Conservation (phyloP, 2,329 filamentous ascomycete genomes). For the Neophaeococcomyces mojaviensis region DNA sequence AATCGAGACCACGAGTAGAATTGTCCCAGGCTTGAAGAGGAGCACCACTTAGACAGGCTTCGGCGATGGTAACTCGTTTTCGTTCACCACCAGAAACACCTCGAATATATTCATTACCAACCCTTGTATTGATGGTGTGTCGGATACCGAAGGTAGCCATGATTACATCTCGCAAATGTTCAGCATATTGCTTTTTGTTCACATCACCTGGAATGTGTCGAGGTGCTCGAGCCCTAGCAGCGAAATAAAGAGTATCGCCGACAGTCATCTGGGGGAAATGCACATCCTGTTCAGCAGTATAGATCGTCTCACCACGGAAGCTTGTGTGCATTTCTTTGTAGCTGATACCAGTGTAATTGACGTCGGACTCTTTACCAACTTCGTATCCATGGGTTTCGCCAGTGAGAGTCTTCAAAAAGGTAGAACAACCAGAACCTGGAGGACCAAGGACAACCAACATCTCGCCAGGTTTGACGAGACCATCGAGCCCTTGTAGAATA, state of each 20-base stretch:
- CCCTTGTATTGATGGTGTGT: constrained; percentile 48
- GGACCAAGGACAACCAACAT: constrained; percentile 51
- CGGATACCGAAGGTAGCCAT: constrained; percentile 41
- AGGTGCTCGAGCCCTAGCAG: constrained; percentile 46
- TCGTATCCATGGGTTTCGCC: constrained; percentile 73
- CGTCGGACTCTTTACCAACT: constrained; percentile 58
- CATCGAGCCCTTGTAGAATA: constrained; percentile 59
- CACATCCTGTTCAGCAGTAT: constrained; percentile 76
- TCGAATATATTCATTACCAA: constrained; percentile 50
- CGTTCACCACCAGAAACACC: constrained; percentile 56
- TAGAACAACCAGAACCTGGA: constrained; percentile 57
- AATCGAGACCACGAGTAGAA: constrained; percentile 46
- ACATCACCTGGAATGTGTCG: constrained; percentile 29
- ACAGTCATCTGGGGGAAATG: constrained; percentile 73
- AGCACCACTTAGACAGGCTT: constrained; percentile 40
- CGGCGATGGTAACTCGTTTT: constrained; percentile 56
- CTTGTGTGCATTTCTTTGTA: constrained; percentile 64
- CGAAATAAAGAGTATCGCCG: constrained; percentile 50
- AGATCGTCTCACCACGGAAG: constrained; percentile 75
- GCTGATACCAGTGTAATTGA: constrained; percentile 74
- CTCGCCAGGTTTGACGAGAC: constrained; percentile 51
- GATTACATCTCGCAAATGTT: constrained; percentile 38
- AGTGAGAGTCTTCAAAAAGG: constrained; percentile 72
- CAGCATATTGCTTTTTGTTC: constrained; percentile 38
- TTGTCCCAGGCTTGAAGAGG: constrained; percentile 42